Conservation (phyloP, 2,329 filamentous ascomycete genomes). For the Amauroascus niger region DNA sequence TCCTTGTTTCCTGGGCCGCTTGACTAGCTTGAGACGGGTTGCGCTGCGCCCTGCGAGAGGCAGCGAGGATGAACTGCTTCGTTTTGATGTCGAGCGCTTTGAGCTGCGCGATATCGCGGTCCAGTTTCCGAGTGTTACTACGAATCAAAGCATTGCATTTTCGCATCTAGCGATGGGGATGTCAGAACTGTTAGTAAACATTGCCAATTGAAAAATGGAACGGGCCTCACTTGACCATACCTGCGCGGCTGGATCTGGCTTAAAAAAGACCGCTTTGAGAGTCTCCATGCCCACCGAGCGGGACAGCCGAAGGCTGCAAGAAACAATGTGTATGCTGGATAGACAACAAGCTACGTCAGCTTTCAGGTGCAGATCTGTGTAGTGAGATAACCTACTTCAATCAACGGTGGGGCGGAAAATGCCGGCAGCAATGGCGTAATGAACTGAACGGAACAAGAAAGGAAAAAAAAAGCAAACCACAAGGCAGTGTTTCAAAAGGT, state of each 20-base stretch:
- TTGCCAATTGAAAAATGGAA: too few species aligned
- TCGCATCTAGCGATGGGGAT: constrained; percentile 54
- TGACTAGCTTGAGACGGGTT: constrained; percentile 71
- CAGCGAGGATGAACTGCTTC: constrained; percentile 71
- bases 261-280: constrained; percentile 75
- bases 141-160: constrained; percentile 92
- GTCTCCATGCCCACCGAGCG: constrained; percentile 62
- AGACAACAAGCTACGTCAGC: not conserved
- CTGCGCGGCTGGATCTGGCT: constrained; percentile 87
- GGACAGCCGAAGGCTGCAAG: not conserved
- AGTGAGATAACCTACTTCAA: not conserved
- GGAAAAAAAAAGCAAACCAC: too few species aligned
- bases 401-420: not conserved
- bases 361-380: not conserved
- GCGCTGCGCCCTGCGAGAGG: constrained; percentile 68
- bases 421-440: not conserved
- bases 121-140: constrained; percentile 81
- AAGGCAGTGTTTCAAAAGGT: too few species aligned
- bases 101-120: constrained; percentile 76
- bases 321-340: not conserved
- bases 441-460: not conserved
- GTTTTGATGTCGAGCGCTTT: constrained; percentile 75
- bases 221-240: constrained; percentile 44
- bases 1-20: constrained; percentile 70
- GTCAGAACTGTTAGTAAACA: not conserved